Evolutionary conservation across 2,329 filamentous ascomycete genomes (phyloP).

Genomic region (Sporothrix mexicana): DNA sequence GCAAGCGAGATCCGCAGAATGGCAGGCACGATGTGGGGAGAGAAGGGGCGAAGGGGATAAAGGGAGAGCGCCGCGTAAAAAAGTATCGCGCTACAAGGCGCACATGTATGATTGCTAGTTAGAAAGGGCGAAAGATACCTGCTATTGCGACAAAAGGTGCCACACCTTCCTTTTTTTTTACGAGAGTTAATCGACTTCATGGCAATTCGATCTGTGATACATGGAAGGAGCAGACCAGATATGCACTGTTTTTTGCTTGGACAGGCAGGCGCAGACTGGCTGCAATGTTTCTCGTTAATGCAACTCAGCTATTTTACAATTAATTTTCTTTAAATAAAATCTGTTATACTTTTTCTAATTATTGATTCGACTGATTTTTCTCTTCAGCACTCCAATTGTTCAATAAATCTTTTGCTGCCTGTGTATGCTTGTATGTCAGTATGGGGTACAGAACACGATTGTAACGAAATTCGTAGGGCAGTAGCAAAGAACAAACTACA

Average conservation of each 20-base stretch:
- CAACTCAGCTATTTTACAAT: no score
- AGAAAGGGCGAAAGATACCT: background rate
- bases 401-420: no score
- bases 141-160: background rate
- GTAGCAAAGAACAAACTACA: background rate
- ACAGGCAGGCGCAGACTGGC: background rate
- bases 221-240: background rate
- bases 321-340: no score
- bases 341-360: no score
- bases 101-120: background rate
- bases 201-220: background rate
- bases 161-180: background rate
- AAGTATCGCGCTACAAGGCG: background rate
- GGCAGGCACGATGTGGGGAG: conserved; percentile 16
- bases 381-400: no score
- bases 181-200: background rate
- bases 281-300: no score
- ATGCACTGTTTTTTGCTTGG: background rate
- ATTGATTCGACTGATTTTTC: no score
- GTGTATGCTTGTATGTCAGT: no score
- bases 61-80: background rate
- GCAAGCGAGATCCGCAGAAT: background rate
- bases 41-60: background rate
- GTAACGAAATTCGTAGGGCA: conserved; percentile 6
- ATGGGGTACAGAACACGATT: background rate